Conservation (phyloP, 108 stramenopile genomes). For the Cyclotella kingstonii region DNA sequence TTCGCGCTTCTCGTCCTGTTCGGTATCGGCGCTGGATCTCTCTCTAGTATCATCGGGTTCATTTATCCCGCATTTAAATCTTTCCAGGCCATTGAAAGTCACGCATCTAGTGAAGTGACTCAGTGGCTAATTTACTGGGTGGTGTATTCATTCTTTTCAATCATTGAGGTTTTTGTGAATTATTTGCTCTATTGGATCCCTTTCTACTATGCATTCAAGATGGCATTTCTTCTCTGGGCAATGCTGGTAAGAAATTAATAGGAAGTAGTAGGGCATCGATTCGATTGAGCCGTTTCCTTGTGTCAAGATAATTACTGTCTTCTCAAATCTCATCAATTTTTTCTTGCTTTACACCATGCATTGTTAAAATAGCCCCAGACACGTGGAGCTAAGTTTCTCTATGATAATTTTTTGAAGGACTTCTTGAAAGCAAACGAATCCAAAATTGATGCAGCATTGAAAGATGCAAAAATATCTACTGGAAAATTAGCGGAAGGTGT, state of each 20-base stretch:
- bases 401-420: slow-evolving; percentile 85
- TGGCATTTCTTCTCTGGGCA: slow-evolving; percentile 92
- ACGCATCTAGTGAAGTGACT: slow-evolving; percentile 76
- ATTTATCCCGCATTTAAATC: slow-evolving; percentile 89
- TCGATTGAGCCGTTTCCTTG: neutral
- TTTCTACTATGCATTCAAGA: slow-evolving; percentile 93
- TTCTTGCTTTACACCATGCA: neutral
- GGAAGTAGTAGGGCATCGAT: neutral
- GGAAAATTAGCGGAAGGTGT: slow-evolving; percentile 19
- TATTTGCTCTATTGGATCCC: slow-evolving; percentile 92
- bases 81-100: slow-evolving; percentile 86
- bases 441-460: slow-evolving; percentile 79
- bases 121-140: slow-evolving; percentile 97
- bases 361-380: slow-evolving; percentile 65
- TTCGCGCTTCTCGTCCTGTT: slow-evolving; percentile 58
- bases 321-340: neutral
- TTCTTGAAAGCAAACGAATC: slow-evolving; percentile 82
- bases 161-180: slow-evolving; percentile 86
- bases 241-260: slow-evolving; percentile 48
- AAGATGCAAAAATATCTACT: slow-evolving; percentile 59
- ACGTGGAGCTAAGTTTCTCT: slow-evolving; percentile 86
- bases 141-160: slow-evolving; percentile 88
- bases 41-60: slow-evolving; percentile 86
- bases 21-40: slow-evolving; percentile 66
- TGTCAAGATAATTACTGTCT: neutral